Evolutionary conservation across 805 yeast genomes (phyloP).

Genomic region (Yamadazyma tumulicola): DNA sequence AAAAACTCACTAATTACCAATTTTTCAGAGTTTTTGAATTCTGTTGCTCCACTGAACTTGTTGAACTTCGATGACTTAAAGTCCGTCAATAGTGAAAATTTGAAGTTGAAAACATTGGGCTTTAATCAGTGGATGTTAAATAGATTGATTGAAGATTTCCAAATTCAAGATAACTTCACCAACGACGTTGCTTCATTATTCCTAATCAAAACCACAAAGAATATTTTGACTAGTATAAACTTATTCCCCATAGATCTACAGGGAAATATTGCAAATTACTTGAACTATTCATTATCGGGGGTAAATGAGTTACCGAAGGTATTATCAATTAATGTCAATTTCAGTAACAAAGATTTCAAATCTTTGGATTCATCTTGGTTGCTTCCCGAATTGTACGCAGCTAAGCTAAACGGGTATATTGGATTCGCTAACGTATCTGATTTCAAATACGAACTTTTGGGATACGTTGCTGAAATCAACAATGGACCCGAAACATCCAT

Average conservation of each 20-base stretch:
- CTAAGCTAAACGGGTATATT: constrained; percentile 2
- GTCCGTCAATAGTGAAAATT: constrained; percentile 40
- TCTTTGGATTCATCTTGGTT: constrained; percentile 9
- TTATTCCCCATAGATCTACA: constrained; percentile 5
- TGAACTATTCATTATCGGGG: constrained; percentile 7
- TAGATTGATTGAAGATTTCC: constrained; percentile 49
- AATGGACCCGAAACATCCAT: constrained; percentile 36
- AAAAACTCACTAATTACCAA: constrained; percentile 79
- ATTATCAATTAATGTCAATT: constrained; percentile 56
- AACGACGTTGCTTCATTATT: constrained; percentile 8
- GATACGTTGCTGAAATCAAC: constrained; percentile 66
- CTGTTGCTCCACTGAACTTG: constrained; percentile 52
- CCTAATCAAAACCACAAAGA: constrained; percentile 27
- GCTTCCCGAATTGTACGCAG: constrained; percentile 6
- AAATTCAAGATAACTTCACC: constrained; percentile 6
- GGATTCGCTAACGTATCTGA: constrained; percentile 5
- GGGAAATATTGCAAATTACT: constrained; percentile 4
- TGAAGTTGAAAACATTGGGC: constrained; percentile 44
- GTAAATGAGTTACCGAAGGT: constrained; percentile 48
- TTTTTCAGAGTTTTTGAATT: constrained; percentile 47
- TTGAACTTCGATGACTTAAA: constrained; percentile 48
- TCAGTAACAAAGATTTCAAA: constrained; percentile 51
- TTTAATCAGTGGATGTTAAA: constrained; percentile 61
- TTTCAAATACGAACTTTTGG: constrained; percentile 52
- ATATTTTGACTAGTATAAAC: constrained; percentile 4